Base-by-base conservation (phyloP, 1,139 yeast species). In the Debaryomyces nepalensis region DNA sequence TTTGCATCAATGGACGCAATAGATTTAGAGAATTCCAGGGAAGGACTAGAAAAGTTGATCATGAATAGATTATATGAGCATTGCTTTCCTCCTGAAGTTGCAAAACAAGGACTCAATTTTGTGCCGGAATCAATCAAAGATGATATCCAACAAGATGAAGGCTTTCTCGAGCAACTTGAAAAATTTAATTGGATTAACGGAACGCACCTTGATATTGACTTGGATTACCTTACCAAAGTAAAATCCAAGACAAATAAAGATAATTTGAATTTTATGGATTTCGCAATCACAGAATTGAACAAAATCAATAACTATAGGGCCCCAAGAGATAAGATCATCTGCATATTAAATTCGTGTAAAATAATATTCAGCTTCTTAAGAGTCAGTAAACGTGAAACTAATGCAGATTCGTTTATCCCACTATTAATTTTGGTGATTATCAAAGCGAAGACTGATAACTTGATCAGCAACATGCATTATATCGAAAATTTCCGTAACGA, bases 321-420 rank as follows among this genome's bases (percentile, higher is more conserved):
- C 0, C 99, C 99, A 8, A 73, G 99, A 42, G 99, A 95, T 58
- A 95, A 95, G 58, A 84, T 90, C 48, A 89, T 93, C 36, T 93
- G 99, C 60, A 74, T 93, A 6, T 71, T 95, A 46, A 95, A 95
- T 64, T 83, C 95, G 44, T 91, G 98, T 60, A 93, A 93, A 61
- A 91, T 93, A 11, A 84, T 95, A 6, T 90, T 90, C 70, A 95
- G 96, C 12, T 73, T 88, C 43, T 76, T 95, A 42, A 82, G 90
- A 50, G 86, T 84, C 43, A 77, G 79, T 30, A 85, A 83, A 43
- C 70, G 72, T 45, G 95, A 88, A 54, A 70, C 78, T 2, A 91
- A 91, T 51, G 99, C 99, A 0, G 99, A 95, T 63, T 80, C 88
- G 21, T 95, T 95, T 61, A 76, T 95, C 20, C 99, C 99, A 0